phyloP scores from a whole-genome alignment of 129 eudicot genomes.

The Pittosporum tobira region DNA sequence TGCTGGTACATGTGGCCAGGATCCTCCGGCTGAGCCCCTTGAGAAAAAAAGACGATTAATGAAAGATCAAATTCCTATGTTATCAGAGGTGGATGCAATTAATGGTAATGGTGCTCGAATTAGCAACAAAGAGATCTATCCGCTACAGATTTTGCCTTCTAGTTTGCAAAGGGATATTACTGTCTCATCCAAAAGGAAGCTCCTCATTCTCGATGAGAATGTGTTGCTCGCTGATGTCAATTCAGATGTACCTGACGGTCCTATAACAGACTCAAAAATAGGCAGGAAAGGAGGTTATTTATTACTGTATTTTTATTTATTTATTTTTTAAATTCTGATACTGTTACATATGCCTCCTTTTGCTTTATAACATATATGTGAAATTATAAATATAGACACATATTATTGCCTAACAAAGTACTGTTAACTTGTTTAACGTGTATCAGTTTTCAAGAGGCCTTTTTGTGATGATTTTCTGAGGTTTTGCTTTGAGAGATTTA shows the following conservation, averaged over 20 bases:
- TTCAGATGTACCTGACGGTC: slow-evolving; percentile 29
- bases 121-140: too few species aligned
- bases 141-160: too few species aligned
- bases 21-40: background rate
- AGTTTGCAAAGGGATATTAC: slow-evolving; percentile 10
- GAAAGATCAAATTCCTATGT: too few species aligned
- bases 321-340: too few species aligned
- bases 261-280: slow-evolving; percentile 33
- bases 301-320: too few species aligned
- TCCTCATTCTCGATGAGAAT: slow-evolving; percentile 84
- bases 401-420: too few species aligned
- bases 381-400: too few species aligned
- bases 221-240: slow-evolving; percentile 71
- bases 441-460: slow-evolving; percentile 64
- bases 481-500: slow-evolving; percentile 62
- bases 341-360: too few species aligned
- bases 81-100: too few species aligned
- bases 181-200: slow-evolving; percentile 39
- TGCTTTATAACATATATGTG: too few species aligned
- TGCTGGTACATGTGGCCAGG: background rate
- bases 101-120: too few species aligned
- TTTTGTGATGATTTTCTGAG: slow-evolving; percentile 36
- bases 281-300: slow-evolving; percentile 71
- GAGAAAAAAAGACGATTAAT: slow-evolving; percentile 11
- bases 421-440: too few species aligned